Base-by-base conservation (phyloP, 2,329 filamentous ascomycete species). In the Daldinia sp. region DNA sequence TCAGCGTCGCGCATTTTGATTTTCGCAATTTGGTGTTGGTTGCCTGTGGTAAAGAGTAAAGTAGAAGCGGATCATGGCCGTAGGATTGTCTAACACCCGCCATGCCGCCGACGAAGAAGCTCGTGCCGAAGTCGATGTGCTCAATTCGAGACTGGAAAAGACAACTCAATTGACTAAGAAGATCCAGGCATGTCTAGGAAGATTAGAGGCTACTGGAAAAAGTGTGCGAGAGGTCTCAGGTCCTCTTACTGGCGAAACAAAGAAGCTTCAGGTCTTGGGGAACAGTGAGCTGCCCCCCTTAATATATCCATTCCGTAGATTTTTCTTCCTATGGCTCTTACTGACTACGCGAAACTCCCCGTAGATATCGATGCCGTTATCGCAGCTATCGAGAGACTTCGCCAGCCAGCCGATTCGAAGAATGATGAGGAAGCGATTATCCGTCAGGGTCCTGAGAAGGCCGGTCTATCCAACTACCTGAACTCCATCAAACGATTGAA, bases 131-230 rank as follows among this genome's bases (percentile, higher is more conserved):
- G 89, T 92, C 61, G 89, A 92, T 72, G 89, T 92, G 33, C 83
- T 92, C 54, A 91, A 90, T 74, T 91, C 89, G 60, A 85, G 89
- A 42, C 89, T 98, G 69, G 93, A 97, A 75, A 98, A 97, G 86
- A 97, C 97, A 74, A 92, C 94, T 67, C 89, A 93, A 77, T 87
- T 98, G 78, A 97, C 94, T 35, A 97, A 96, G 84, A 97, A 97
- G 84, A 98, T 99, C 63, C 92, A 97, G 80, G 91, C 92, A 30
- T 97, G 93, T 58, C 86, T 98, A 73, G 88, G 89, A 41, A 88
- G 94, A 63, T 85, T 99, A 37, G 94, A 98, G 75, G 89, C 91
- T 41, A 97, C 93, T 60, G 96, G 95, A 18, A 93, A 94, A 81
- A 94, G 92, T 67, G 94, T 98, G 20, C 91, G 93, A 76, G 93